Conservation (phyloP, 2,329 filamentous ascomycete genomes). For the Colletotrichum chlorophyti region DNA sequence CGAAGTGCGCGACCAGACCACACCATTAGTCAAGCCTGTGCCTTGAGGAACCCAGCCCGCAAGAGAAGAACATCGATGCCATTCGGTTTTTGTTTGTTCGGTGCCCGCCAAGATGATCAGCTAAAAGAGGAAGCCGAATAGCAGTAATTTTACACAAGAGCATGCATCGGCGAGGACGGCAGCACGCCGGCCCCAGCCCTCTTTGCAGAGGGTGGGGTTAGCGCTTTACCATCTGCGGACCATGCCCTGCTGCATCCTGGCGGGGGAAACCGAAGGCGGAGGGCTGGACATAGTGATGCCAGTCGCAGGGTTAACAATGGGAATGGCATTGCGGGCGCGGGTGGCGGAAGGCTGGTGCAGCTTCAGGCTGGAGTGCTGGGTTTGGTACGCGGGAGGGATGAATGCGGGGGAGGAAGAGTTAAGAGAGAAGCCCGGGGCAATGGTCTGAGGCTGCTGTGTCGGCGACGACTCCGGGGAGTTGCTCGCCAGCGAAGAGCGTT, state of each 20-base stretch:
- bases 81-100: constrained; percentile 44
- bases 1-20: constrained; percentile 39
- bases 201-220: constrained; percentile 41
- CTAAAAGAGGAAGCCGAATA: constrained; percentile 45
- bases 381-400: constrained; percentile 70
- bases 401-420: constrained; percentile 72
- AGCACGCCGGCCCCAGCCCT: constrained; percentile 39
- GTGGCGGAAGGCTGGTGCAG: constrained; percentile 90
- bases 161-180: constrained; percentile 45
- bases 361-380: constrained; percentile 73
- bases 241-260: constrained; percentile 64
- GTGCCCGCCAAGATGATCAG: constrained; percentile 57
- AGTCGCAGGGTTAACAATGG: constrained; percentile 95
- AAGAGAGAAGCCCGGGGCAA: constrained; percentile 78
- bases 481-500: constrained; percentile 93
- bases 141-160: constrained; percentile 42
- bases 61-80: constrained; percentile 51
- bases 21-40: constrained; percentile 34
- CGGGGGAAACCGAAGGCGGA: constrained; percentile 73
- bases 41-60: constrained; percentile 45
- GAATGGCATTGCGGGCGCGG: constrained; percentile 91
- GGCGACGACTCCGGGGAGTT: constrained; percentile 93
- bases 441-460: constrained; percentile 83
- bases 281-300: constrained; percentile 89
- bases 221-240: constrained; percentile 60